Base-by-base conservation (phyloP, 352 stramenopile species). In the Pythium pyrilobum region DNA sequence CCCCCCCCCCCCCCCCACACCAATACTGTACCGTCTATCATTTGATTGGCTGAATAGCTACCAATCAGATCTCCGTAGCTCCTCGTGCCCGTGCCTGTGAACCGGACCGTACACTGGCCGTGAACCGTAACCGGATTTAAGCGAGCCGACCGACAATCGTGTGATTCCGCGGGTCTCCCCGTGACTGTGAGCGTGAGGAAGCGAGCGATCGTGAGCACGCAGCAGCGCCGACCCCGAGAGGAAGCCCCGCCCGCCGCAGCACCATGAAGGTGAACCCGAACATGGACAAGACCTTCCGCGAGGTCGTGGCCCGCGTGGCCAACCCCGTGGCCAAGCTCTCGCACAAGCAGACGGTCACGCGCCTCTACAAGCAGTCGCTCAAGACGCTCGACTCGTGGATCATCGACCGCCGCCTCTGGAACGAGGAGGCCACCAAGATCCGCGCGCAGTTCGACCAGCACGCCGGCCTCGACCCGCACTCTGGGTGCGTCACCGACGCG, bases 321-420 rank as follows among this genome's bases (percentile, higher is more conserved):
- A 78, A 69, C 48, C 57, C 66, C n/a, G 34, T 64, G 47, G 67
- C 78, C 60, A 72, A 77, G 64, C 77, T 96, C 34, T 75, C 85
- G 63, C 87, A 96, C 72, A 87, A 92, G 74, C 87, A 96, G 72
- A 80, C 69, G 44, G 87, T 96, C 53, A 82, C 79, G 68, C 81
- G 95, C 25, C 72, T 98, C 62, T 99, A 99, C 72, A 96, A 97
- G 61, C 72, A 97, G 64, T 91, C 89, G 54, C 84, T 99, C 62
- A 97, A 97, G 79, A 87, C 80, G 37, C 72, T 98, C 43, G 77
- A 90, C 49, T 96, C 77, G 69, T 99, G 95, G 95, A 67, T 90
- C 57, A 97, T 98, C 57, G 93, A 98, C 74, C 86, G 95, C 58
- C 89, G 97, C 56, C 82, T 98, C 56, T 98, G 97, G 77, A 93